Conservation (phyloP, 2,329 filamentous ascomycete genomes). For the Neopestalotiopsis sp. region DNA sequence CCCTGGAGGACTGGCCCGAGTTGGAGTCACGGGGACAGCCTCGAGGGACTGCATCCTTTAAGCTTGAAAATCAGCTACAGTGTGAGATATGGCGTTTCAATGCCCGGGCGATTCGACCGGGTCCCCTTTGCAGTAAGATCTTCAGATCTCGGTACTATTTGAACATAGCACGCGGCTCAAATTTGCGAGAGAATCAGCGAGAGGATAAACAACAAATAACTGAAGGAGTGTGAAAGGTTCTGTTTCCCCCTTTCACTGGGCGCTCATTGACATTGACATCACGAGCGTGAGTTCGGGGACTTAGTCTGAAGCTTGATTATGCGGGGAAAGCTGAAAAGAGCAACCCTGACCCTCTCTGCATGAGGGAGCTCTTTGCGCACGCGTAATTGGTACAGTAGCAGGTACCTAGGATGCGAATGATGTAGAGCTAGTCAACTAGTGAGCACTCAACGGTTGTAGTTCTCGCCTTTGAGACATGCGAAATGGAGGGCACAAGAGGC, state of each 20-base stretch:
- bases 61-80: neutral
- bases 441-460: neutral
- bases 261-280: slow-evolving; percentile 1
- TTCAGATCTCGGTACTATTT: neutral
- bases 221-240: neutral
- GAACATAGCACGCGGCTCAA: neutral
- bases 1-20: neutral
- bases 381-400: neutral
- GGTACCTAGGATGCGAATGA: neutral
- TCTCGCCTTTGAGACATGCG: neutral
- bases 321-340: neutral
- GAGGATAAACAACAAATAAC: neutral
- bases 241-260: neutral
- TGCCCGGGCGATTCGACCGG: neutral
- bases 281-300: neutral
- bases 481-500: neutral
- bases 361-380: neutral
- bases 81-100: neutral
- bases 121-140: neutral
- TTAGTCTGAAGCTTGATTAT: slow-evolving; percentile 3
- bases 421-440: neutral
- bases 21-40: neutral
- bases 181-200: neutral
- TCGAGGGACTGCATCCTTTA: slow-evolving; percentile 5
- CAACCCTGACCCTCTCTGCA: neutral